Conservation (phyloP, 2,329 filamentous ascomycete species). For the Phialocephala subalpina region DNA sequence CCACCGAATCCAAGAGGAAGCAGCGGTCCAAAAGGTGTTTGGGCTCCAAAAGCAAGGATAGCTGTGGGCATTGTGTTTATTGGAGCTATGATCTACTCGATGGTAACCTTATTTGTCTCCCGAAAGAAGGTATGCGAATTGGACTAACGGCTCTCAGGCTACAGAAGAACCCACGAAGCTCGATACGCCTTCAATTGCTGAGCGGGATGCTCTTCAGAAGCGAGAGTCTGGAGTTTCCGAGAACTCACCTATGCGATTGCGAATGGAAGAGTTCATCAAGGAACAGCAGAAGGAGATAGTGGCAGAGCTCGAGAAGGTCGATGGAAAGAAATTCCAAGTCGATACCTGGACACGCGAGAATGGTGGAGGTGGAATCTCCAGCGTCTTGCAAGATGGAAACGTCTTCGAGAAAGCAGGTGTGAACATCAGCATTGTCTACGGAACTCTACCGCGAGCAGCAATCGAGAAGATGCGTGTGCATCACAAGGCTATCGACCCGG, state of each 20-base stretch:
- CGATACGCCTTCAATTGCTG: constrained; percentile 78
- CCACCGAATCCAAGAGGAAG: constrained; percentile 29
- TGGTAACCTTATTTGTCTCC: constrained; percentile 46
- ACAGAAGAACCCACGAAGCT: constrained; percentile 49
- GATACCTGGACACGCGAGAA: constrained; percentile 90
- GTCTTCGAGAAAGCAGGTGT: constrained; percentile 98
- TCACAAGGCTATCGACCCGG: constrained; percentile 86
- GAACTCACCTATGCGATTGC: constrained; percentile 91
- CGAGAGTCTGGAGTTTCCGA: constrained; percentile 77
- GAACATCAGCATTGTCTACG: constrained; percentile 94
- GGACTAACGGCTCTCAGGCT: constrained; percentile 37
- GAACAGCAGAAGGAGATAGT: constrained; percentile 91
- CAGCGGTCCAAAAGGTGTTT: constrained; percentile 41
- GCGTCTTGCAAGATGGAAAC: constrained; percentile 93
- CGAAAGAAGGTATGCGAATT: constrained; percentile 13
- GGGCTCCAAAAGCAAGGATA: constrained; percentile 55
- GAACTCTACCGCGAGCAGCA: constrained; percentile 83
- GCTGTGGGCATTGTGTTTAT: constrained; percentile 57
- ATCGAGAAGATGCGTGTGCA: constrained; percentile 94
- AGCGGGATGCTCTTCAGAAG: constrained; percentile 83
- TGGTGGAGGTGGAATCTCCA: constrained; percentile 92
- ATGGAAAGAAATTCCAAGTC: constrained; percentile 80
- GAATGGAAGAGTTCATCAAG: constrained; percentile 97
- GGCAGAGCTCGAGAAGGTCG: constrained; percentile 80
- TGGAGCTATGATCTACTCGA: constrained; percentile 57